Conservation (phyloP, 441 rosid genomes). For the Capsella rubella region DNA sequence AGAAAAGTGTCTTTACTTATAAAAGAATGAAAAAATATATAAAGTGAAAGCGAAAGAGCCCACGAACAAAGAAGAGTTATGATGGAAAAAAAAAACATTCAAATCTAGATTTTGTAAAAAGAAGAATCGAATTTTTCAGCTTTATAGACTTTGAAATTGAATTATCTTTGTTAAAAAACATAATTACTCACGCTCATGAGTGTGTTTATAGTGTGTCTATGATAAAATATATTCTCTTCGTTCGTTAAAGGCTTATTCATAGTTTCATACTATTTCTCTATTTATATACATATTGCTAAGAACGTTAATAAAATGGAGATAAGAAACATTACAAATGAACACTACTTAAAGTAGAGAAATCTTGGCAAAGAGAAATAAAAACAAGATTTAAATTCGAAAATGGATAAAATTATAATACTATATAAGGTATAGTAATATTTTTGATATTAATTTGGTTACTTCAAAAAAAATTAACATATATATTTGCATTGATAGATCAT, state of each 20-base stretch:
- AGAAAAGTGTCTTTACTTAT: slow-evolving; percentile 24
- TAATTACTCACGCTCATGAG: not conserved
- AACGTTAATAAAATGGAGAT: too few relatives aligned
- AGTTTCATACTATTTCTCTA: not conserved
- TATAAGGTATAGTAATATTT: too few relatives aligned
- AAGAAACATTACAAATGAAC: too few relatives aligned
- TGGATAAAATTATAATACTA: too few relatives aligned
- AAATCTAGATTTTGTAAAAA: slow-evolving; percentile 27
- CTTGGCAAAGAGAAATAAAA: too few relatives aligned
- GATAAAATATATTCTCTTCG: too few relatives aligned
- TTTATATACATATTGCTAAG: too few relatives aligned
- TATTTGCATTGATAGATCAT: too few relatives aligned
- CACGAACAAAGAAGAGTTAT: slow-evolving; percentile 1
- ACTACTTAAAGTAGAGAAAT: too few relatives aligned
- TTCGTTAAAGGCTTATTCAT: not conserved
- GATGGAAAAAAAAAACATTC: slow-evolving; percentile 10
- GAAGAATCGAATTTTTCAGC: slow-evolving; percentile 29
- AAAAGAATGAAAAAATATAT: not conserved
- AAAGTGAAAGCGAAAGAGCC: slow-evolving; percentile 25
- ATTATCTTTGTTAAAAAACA: slow-evolving; percentile 15
- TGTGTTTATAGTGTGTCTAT: not conserved
- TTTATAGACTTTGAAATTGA: slow-evolving; percentile 26
- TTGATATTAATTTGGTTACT: too few relatives aligned
- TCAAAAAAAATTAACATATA: too few relatives aligned
- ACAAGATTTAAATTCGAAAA: too few relatives aligned